A percentile compares a stretch with the other conserved stretches of the same genome.
phyloP scores from a whole-genome alignment of 2,329 filamentous ascomycete genomes.

The Xenosphaeropsis pyriputrescens region DNA sequence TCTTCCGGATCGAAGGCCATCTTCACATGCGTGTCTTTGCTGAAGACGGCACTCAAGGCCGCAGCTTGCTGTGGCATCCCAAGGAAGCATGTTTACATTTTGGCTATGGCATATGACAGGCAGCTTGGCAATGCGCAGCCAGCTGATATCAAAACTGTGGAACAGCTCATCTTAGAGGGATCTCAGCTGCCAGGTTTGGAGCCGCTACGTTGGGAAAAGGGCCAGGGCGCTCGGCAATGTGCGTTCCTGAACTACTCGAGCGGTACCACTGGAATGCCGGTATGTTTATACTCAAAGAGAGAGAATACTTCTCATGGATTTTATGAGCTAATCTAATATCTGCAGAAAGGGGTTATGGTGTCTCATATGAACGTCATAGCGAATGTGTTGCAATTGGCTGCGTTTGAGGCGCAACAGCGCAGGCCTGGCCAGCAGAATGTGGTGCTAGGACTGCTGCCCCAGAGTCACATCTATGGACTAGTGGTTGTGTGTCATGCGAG shows the following conservation, averaged over 20 bases:
- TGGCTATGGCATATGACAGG: conserved; percentile 41
- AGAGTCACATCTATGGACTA: too few relatives aligned
- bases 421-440: too few relatives aligned
- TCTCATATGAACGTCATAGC: conserved; percentile 68
- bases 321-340: background rate
- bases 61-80: conserved; percentile 48
- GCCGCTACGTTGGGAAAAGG: conserved; percentile 38
- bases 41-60: conserved; percentile 50
- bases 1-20: too few relatives aligned
- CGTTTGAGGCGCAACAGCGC: too few relatives aligned
- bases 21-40: conserved; percentile 56
- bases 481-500: too few relatives aligned
- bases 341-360: conserved; percentile 70
- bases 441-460: too few relatives aligned
- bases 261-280: conserved; percentile 68
- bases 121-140: too few relatives aligned
- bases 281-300: too few relatives aligned
- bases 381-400: conserved; percentile 53
- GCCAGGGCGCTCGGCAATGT: conserved; percentile 48
- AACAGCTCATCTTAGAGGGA: conserved; percentile 50
- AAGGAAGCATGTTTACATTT: conserved; percentile 47
- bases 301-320: background rate
- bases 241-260: conserved; percentile 71
- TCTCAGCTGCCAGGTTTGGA: conserved; percentile 31
- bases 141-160: conserved; percentile 45